phyloP scores from a whole-genome alignment of 495 filamentous ascomycete species.

The Staphylotrichum tortipilum region DNA sequence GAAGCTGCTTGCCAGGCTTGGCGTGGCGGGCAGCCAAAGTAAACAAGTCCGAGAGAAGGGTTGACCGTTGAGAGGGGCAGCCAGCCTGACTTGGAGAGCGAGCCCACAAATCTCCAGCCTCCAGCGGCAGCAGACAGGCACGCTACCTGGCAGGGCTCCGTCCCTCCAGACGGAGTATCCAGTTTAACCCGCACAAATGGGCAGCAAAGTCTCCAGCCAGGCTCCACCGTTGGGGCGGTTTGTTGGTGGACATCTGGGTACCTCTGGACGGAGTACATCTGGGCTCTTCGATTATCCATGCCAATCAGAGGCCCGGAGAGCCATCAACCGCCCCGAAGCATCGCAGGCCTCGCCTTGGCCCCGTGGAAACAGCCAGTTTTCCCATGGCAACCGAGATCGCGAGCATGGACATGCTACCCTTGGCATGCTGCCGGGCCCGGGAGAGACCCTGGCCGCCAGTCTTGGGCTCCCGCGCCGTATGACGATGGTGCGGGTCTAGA shows the following conservation, averaged over 20 bases:
- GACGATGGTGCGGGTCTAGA: slow-evolving; percentile 22
- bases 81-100: too few relatives aligned
- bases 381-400: slow-evolving; percentile 11
- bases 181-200: slow-evolving; percentile 29
- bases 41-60: background rate
- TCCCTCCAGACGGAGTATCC: slow-evolving; percentile 13
- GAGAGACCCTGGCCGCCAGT: slow-evolving; percentile 6
- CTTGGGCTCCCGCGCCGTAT: slow-evolving; percentile 11
- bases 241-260: background rate
- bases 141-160: slow-evolving; percentile 10
- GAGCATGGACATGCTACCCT: slow-evolving; percentile 11
- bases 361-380: slow-evolving; percentile 6
- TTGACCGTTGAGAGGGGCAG: too few relatives aligned
- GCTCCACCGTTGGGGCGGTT: slow-evolving; percentile 16
- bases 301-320: slow-evolving; percentile 16
- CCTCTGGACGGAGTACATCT: too few relatives aligned
- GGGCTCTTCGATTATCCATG: slow-evolving; percentile 21
- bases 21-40: background rate
- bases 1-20: background rate
- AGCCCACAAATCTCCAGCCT: too few relatives aligned
- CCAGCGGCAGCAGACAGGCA: slow-evolving; percentile 11
- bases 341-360: slow-evolving; percentile 12
- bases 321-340: slow-evolving; percentile 12
- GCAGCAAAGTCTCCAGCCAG: slow-evolving; percentile 4
- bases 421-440: slow-evolving; percentile 7